Percentiles rank a stretch among this genome's conserved stretches.
Evolutionary conservation across 2,329 filamentous ascomycete species (phyloP).

Genomic region (Celoporthe dispersa): DNA sequence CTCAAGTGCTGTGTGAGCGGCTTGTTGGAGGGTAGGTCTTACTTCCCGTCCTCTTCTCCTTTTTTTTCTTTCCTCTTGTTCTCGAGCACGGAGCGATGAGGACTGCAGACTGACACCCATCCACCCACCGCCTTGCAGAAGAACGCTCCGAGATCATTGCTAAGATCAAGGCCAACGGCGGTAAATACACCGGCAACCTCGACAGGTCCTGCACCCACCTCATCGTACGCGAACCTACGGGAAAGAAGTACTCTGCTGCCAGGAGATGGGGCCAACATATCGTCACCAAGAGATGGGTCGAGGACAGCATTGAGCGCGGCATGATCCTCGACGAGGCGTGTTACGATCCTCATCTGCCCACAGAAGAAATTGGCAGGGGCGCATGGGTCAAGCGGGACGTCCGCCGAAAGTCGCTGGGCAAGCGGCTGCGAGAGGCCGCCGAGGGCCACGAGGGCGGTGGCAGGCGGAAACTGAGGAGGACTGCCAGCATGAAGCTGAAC

Average conservation of each 20-base stretch:
- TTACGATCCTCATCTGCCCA: conserved; percentile 76
- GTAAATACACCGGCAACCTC: conserved; percentile 84
- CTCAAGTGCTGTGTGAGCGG: conserved; percentile 61
- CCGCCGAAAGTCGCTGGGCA: conserved; percentile 55
- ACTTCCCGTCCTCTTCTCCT: too few relatives aligned
- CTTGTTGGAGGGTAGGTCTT: conserved; percentile 53
- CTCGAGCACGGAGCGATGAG: neutral
- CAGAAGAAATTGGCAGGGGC: conserved; percentile 73
- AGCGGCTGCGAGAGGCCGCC: conserved; percentile 59
- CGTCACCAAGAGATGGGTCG: conserved; percentile 83
- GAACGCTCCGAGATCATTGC: conserved; percentile 74
- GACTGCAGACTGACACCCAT: neutral
- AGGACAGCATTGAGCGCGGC: conserved; percentile 79
- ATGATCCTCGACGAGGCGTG: conserved; percentile 89
- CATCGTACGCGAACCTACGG: conserved; percentile 76
- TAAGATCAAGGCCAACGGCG: conserved; percentile 71
- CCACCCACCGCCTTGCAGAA: conserved; percentile 44
- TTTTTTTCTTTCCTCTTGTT: neutral
- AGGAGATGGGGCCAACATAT: conserved; percentile 78
- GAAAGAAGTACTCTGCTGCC: conserved; percentile 91
- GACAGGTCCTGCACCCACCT: conserved; percentile 87
- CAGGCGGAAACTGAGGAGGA: conserved; percentile 82
- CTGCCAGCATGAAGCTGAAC: conserved; percentile 81
- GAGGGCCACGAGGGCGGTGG: conserved; percentile 56
- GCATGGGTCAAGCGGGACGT: conserved; percentile 69